Evolutionary conservation across 805 yeast species (phyloP).

Genomic region (Yamadazyma kitorensis): DNA sequence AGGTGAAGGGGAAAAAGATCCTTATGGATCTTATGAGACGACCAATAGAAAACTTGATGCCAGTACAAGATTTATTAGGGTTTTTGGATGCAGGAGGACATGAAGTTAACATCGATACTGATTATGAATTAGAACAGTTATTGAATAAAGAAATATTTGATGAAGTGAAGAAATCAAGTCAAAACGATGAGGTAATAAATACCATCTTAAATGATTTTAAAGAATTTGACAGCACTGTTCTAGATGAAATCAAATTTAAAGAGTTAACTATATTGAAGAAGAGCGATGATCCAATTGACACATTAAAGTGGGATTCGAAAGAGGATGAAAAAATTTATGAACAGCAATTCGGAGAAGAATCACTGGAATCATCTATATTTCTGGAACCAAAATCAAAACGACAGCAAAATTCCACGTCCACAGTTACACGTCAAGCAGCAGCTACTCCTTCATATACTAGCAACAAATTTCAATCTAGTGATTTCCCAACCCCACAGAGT

Average conservation of each 20-base stretch:
- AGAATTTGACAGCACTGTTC: neutral
- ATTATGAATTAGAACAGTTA: conserved; percentile 1
- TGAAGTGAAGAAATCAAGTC: neutral
- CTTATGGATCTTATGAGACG: conserved; percentile 5
- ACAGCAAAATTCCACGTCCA: too few relatives aligned
- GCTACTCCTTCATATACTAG: too few relatives aligned
- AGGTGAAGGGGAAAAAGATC: neutral
- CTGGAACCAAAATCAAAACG: too few relatives aligned
- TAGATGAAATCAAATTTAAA: neutral
- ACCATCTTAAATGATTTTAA: neutral
- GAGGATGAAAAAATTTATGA: too few relatives aligned
- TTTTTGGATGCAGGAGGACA: conserved; percentile 2
- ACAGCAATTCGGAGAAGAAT: too few relatives aligned
- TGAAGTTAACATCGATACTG: neutral
- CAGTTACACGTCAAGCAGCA: too few relatives aligned
- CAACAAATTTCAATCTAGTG: too few relatives aligned
- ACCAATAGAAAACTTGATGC: conserved; percentile 10
- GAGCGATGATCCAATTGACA: too few relatives aligned
- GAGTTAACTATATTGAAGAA: too few relatives aligned
- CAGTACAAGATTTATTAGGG: conserved; percentile 7
- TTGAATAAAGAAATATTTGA: neutral
- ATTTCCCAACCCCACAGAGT: too few relatives aligned
- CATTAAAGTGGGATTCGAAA: too few relatives aligned
- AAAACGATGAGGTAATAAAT: neutral
- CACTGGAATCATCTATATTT: too few relatives aligned